phyloP scores from a whole-genome alignment of 768 basidiomycete genomes.

The Trametes gibbosa region DNA sequence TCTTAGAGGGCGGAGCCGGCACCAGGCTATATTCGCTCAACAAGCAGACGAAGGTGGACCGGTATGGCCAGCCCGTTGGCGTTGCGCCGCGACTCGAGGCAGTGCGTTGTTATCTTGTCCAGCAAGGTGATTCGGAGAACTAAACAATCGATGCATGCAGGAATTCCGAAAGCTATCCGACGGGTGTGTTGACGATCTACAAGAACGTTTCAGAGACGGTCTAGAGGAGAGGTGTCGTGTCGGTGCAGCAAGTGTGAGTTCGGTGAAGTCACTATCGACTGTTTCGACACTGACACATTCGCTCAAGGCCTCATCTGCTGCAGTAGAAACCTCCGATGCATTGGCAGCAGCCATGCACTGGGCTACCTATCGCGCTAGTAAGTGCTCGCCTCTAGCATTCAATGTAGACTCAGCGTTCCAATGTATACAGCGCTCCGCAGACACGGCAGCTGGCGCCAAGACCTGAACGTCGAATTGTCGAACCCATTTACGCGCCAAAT shows the following conservation, averaged over 20 bases:
- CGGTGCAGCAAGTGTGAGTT: constrained; percentile 48
- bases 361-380: constrained; percentile 57
- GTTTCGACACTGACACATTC: background rate
- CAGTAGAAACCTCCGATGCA: constrained; percentile 46
- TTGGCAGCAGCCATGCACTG: constrained; percentile 59
- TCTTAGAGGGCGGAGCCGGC: constrained; percentile 17
- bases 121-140: background rate
- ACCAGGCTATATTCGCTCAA: constrained; percentile 37
- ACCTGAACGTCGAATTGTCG: constrained; percentile 58
- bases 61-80: constrained; percentile 41
- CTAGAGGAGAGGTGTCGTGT: constrained; percentile 56
- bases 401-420: background rate
- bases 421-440: constrained; percentile 42
- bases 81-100: constrained; percentile 44
- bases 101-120: constrained; percentile 23
- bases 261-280: background rate
- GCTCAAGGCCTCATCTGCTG: constrained; percentile 38
- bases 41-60: constrained; percentile 39
- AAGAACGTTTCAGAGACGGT: constrained; percentile 49
- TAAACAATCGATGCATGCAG: constrained; percentile 30
- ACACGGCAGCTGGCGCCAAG: constrained; percentile 53
- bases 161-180: constrained; percentile 47
- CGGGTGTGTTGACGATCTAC: constrained; percentile 43
- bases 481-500: constrained; percentile 59
- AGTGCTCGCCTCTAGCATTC: constrained; percentile 19